phyloP scores from a whole-genome alignment of 805 yeast genomes.

The Yarrowia sp. region DNA sequence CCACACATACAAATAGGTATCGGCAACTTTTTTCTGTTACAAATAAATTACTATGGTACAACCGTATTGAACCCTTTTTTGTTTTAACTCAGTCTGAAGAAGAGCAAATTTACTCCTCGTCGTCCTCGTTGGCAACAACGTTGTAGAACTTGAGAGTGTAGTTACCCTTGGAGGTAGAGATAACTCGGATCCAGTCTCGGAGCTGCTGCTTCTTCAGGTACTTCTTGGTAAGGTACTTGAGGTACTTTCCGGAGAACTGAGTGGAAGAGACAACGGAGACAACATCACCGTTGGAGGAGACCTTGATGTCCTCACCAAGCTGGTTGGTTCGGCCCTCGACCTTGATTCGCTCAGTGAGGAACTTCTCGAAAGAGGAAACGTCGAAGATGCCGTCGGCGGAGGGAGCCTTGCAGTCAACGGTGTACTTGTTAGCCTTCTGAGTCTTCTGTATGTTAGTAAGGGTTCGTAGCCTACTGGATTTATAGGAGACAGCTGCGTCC shows the following conservation, averaged over 20 bases:
- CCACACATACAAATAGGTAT: not conserved
- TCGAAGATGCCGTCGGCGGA: conserved; percentile 91
- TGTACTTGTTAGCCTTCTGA: conserved; percentile 27
- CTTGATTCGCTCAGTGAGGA: conserved; percentile 98
- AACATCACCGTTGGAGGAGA: conserved; percentile 94
- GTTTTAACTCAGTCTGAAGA: not conserved
- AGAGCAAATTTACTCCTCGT: conserved; percentile 25
- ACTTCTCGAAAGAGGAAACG: conserved; percentile 96
- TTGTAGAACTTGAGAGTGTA: conserved; percentile 45
- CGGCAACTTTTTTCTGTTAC: conserved; percentile 19
- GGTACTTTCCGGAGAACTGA: conserved; percentile 99
- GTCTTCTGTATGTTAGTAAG: conserved; percentile 25
- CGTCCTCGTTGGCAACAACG: conserved; percentile 27
- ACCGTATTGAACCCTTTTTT: conserved; percentile 24
- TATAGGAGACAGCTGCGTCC: conserved; percentile 9
- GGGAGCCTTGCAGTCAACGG: conserved; percentile 61
- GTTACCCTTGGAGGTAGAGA: conserved; percentile 87
- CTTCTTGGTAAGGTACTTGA: conserved; percentile 99
- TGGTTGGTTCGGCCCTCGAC: conserved; percentile 95
- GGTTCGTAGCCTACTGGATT: conserved; percentile 27
- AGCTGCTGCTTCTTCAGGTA: conserved; percentile 79
- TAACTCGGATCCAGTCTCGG: conserved; percentile 72
- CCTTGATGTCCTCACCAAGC: conserved; percentile 90
- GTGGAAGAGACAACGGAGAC: conserved; percentile 99
- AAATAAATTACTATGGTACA: conserved; percentile 27